Evolutionary conservation across 2,329 filamentous ascomycete species (phyloP).

Genomic region (Endothia cerciana): DNA sequence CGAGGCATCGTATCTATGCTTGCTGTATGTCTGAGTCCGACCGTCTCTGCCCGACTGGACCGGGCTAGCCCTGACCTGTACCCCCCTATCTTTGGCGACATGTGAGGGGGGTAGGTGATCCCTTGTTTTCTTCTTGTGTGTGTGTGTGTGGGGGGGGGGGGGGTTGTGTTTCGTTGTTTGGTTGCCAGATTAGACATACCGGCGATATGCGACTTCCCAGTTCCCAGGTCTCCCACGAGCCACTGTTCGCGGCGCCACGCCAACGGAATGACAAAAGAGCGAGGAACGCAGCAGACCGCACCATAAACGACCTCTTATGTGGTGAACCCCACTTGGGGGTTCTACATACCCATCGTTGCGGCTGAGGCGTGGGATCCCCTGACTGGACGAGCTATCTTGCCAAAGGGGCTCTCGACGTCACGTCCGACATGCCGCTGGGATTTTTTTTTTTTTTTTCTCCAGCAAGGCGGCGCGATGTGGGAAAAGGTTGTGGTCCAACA

Average conservation of each 20-base stretch:
- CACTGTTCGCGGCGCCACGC: conserved; percentile 3
- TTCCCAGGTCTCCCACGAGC: conserved; percentile 7
- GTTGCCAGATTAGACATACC: not conserved
- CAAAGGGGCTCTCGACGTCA: not conserved
- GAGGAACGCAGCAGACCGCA: conserved; percentile 15
- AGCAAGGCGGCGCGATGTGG: not conserved
- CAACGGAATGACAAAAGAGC: not conserved
- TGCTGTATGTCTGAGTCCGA: not conserved
- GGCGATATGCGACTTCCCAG: not conserved
- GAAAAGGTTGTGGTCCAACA: not conserved
- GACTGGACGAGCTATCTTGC: not conserved
- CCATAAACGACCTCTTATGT: not conserved
- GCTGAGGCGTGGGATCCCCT: not conserved
- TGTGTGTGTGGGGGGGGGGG: no score
- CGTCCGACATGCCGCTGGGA: not conserved
- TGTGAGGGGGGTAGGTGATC: not conserved
- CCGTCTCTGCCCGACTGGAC: not conserved
- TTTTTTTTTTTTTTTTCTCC: not conserved
- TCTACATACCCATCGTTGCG: not conserved
- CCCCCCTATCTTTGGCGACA: not conserved
- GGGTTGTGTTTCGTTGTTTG: not conserved
- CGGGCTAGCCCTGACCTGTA: not conserved
- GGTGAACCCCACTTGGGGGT: not conserved
- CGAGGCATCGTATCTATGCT: not conserved
- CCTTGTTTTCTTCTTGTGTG: not conserved